Percentiles rank a stretch among this genome's conserved stretches.
phyloP scores from a whole-genome alignment of 805 yeast species.

The Schwanniomyces sp. region DNA sequence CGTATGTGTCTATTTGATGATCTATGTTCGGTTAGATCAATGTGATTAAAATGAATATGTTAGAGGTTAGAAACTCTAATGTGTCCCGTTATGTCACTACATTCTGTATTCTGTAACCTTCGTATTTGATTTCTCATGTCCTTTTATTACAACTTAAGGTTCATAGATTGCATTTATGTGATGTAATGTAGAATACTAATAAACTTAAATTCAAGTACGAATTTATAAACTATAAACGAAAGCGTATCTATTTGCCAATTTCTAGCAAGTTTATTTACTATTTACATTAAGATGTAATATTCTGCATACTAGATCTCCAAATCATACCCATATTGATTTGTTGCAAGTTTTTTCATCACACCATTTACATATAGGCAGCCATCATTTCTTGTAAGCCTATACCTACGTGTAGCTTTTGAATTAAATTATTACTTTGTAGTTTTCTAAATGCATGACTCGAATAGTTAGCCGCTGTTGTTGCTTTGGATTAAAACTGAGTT shows the following conservation, averaged over 20 bases:
- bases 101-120: constrained; percentile 9
- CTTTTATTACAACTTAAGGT: background rate
- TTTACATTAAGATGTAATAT: background rate
- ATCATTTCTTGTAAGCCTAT: background rate
- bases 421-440: background rate
- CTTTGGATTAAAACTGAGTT: background rate
- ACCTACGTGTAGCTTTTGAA: background rate
- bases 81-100: constrained; percentile 50
- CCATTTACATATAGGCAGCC: background rate
- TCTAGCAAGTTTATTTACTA: background rate
- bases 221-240: no score
- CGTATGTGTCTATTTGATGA: constrained; percentile 22
- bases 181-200: no score
- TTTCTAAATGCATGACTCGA: background rate
- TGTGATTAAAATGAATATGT: constrained; percentile 43
- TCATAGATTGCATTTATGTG: background rate
- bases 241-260: background rate
- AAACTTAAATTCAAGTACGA: no score
- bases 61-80: constrained; percentile 31
- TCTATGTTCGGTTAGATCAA: constrained; percentile 35
- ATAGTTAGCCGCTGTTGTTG: background rate
- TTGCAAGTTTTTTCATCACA: background rate
- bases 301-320: background rate
- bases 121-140: background rate
- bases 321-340: background rate